A percentile compares a stretch with the other conserved stretches of the same genome.
These are phyloP conservation scores for Beta macrorhiza DNA, from an alignment of 179 eudicot species.

Conservation along the genomic window DNA sequence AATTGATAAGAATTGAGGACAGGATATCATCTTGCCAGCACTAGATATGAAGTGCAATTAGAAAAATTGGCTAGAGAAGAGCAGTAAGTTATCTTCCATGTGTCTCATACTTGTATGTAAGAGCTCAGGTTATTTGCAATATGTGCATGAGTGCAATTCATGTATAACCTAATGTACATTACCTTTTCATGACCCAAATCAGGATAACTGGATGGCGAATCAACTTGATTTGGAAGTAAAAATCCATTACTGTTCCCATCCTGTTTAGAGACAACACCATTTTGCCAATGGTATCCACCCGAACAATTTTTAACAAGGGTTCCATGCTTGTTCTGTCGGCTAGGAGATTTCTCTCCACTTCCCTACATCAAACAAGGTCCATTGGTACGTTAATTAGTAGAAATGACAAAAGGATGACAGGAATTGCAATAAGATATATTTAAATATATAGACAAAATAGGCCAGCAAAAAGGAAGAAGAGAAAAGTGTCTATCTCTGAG, in stretches of 20 bases:
- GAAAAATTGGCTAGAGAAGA: not conserved
- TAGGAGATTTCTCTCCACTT: conserved; percentile 53
- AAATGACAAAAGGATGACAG: not conserved
- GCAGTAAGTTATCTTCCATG: not conserved
- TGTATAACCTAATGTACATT: conserved; percentile 28
- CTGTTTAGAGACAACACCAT: conserved; percentile 55
- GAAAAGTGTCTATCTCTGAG: not conserved
- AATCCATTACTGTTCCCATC: conserved; percentile 66
- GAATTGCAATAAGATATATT: not conserved
- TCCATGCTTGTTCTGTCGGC: conserved; percentile 43
- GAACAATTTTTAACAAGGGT: conserved; percentile 43
- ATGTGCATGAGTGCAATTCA: not conserved
- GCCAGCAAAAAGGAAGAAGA: not conserved
- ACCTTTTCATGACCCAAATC: conserved; percentile 62
- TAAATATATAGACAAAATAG: not conserved
- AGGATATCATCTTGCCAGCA: not conserved
- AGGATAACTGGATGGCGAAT: conserved; percentile 29
- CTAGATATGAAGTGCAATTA: not conserved
- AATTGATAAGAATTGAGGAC: not conserved
- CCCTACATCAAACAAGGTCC: conserved; percentile 43
- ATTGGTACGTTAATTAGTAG: not conserved
- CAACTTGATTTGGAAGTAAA: conserved; percentile 38
- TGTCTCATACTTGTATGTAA: too few relatives aligned
- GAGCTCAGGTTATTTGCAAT: not conserved
- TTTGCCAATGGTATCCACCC: conserved; percentile 52